Conservation (phyloP, 768 basidiomycete species). For the Coprinopsis cinerea region DNA sequence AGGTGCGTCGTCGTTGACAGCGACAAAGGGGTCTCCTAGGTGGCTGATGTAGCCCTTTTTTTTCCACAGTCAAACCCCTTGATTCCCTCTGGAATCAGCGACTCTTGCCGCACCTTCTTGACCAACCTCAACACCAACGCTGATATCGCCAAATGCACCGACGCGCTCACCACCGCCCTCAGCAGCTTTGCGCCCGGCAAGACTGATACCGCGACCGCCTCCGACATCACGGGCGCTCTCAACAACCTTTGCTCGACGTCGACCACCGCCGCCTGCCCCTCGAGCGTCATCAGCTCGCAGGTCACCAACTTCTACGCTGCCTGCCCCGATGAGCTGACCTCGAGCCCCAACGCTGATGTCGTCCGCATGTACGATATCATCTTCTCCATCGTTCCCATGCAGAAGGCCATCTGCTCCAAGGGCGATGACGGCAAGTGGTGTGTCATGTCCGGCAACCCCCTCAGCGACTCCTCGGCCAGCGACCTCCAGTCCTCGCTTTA, state of each 20-base stretch:
- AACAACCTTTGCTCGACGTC: slow-evolving; percentile 46
- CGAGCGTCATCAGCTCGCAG: slow-evolving; percentile 49
- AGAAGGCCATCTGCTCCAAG: slow-evolving; percentile 68
- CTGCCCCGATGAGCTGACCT: slow-evolving; percentile 69
- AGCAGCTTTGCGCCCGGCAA: slow-evolving; percentile 43
- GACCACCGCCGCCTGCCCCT: slow-evolving; percentile 45
- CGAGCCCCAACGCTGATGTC: slow-evolving; percentile 42
- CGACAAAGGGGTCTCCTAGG: no score
- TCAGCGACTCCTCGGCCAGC: slow-evolving; percentile 19
- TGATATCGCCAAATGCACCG: slow-evolving; percentile 54
- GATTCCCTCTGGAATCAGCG: slow-evolving; percentile 65
- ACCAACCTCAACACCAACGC: slow-evolving; percentile 55
- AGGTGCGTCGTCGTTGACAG: slow-evolving; percentile 20
- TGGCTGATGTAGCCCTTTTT: background rate
- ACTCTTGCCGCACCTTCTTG: slow-evolving; percentile 54
- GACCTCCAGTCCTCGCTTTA: slow-evolving; percentile 13
- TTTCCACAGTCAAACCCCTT: slow-evolving; percentile 33
- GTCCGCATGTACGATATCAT: slow-evolving; percentile 71
- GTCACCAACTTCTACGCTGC: slow-evolving; percentile 65
- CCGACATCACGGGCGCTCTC: slow-evolving; percentile 48
- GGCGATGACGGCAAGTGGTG: slow-evolving; percentile 70
- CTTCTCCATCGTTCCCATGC: slow-evolving; percentile 65
- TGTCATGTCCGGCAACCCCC: slow-evolving; percentile 39
- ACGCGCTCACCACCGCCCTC: slow-evolving; percentile 54
- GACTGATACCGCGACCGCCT: slow-evolving; percentile 32